These are phyloP conservation scores for Canariomyces notabilis DNA, from an alignment of 2,329 filamentous ascomycete species.

Conservation along the genomic window DNA sequence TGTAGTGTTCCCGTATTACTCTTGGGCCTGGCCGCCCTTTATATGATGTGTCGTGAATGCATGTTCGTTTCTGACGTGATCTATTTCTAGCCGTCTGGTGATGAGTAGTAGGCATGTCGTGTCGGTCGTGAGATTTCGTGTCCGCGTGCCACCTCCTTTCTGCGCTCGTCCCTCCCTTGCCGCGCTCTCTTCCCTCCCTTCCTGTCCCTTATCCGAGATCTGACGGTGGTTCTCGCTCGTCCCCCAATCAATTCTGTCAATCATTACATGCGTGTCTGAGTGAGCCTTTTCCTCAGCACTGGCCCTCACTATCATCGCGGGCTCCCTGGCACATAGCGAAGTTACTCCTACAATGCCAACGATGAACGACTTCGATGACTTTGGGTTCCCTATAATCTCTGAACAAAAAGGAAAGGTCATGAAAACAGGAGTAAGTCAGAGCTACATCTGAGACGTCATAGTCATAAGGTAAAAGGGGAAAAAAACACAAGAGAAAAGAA, in stretches of 20 bases:
- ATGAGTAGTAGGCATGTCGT: neutral
- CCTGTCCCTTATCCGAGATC: too few relatives aligned
- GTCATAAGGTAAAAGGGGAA: neutral
- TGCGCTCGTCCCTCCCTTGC: neutral
- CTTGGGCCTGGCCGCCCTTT: neutral
- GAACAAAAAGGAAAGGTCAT: neutral
- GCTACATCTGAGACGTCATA: neutral
- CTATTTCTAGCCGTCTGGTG: neutral
- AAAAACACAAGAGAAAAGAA: neutral
- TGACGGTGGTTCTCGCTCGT: too few relatives aligned
- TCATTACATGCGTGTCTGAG: too few relatives aligned
- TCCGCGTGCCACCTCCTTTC: neutral
- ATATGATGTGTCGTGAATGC: neutral
- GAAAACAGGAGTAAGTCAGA: neutral
- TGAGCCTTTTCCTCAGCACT: too few relatives aligned
- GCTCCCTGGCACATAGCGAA: too few relatives aligned
- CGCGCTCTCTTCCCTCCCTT: neutral
- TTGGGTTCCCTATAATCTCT: too few relatives aligned
- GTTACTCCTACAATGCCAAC: too few relatives aligned
- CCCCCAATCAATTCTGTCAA: too few relatives aligned
- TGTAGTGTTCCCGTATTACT: neutral
- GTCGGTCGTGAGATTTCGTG: neutral
- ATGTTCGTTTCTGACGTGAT: neutral
- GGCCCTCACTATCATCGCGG: too few relatives aligned
- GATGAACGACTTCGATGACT: too few relatives aligned